Evolutionary conservation across 2,329 filamentous ascomycete genomes (phyloP), one percentile per base, ranked within the genome.

Genomic region (Alternaria atra): DNA sequence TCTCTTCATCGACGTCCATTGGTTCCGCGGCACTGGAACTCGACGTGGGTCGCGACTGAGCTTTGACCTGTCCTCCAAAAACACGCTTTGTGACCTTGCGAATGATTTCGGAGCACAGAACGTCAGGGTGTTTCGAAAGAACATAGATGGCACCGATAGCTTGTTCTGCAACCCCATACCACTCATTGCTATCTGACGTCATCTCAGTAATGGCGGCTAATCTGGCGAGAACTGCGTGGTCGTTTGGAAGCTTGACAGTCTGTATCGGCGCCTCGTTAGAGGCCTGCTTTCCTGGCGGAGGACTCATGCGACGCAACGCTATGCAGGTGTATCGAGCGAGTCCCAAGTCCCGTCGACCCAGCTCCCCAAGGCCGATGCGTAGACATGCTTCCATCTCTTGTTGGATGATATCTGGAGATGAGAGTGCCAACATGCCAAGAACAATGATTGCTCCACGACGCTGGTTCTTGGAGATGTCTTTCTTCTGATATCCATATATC

Each of bases 321-420:
- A 98, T 90, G 78, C 95, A 99, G 0, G 95, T 98, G 76, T 92
- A 99, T 76, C 97, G 95, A 67, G 95, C 94, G 51, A 99, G 85
- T 56, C 93, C 90, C 50, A 98, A 86, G 73, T 99, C 95, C 32
- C 87, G 85, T 69, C 91, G 88, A 42, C 95, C 96, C 57, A 94
- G 86, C 12, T 86, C 81, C 25, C 94, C 94, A 6, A 99, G 86
- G 15, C 95, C 95, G 52, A 97, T 96, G 12, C 92, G 88, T 17
- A 99, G 84, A 87, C 97, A 97, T 0, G 91, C 91, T 79, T 98
- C 94, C 83, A 98, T 96, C 78, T 99, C 94, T 61, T 91, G 92
- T 13, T 97, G 91, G 2, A 97, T 92, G 61, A 99, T 95, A 66
- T 97, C 92, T 0, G 94, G 93, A 64, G 92, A 93, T 2, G 96